Conservation (phyloP, 257 asterid genomes). For the Rhazya stricta region DNA sequence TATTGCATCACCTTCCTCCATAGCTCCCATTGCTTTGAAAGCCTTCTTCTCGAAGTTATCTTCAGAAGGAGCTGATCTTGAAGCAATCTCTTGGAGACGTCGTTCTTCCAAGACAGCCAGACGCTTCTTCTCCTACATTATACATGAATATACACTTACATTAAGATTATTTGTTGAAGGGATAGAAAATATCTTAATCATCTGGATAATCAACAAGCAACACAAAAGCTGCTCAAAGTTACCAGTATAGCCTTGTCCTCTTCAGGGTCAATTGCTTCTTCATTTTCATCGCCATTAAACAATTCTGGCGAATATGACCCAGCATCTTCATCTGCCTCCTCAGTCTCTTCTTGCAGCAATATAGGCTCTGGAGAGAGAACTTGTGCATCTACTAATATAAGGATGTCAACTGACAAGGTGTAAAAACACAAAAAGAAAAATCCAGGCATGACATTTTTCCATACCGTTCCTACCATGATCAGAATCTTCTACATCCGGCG, state of each 20-base stretch:
- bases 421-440: constrained; percentile 12
- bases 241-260: constrained; percentile 82
- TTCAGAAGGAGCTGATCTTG: constrained; percentile 52
- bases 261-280: constrained; percentile 89
- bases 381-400: constrained; percentile 30
- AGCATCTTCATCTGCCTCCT: constrained; percentile 48
- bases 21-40: constrained; percentile 78
- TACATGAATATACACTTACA: background rate
- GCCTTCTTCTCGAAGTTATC: constrained; percentile 74
- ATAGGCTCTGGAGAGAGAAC: constrained; percentile 45
- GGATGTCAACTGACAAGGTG: constrained; percentile 15
- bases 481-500: constrained; percentile 38
- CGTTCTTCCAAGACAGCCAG: constrained; percentile 77
- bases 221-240: constrained; percentile 16
- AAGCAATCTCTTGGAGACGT: constrained; percentile 66
- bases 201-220: background rate
- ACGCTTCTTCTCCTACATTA: constrained; percentile 65
- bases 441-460: constrained; percentile 2
- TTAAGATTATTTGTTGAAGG: background rate
- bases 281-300: constrained; percentile 72
- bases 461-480: constrained; percentile 40
- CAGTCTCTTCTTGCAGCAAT: constrained; percentile 42
- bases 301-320: constrained; percentile 84
- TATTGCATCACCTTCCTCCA: constrained; percentile 91
- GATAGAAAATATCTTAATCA: background rate